Conservation (phyloP, 140 eudicot species). For the Cichorium intybus region DNA sequence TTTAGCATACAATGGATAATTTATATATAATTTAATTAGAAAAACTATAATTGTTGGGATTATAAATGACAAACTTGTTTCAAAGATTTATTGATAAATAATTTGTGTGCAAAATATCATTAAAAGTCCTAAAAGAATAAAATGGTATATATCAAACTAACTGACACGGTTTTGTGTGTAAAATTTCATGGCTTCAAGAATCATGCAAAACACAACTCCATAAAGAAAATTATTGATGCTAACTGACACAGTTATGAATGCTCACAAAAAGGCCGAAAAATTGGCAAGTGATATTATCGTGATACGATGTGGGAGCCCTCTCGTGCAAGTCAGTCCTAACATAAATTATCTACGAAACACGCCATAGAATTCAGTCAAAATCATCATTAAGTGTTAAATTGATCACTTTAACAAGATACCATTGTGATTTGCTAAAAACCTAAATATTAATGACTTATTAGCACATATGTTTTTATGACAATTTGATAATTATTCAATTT, state of each 20-base stretch:
- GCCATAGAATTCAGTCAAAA: too few relatives aligned
- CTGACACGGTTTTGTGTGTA: too few relatives aligned
- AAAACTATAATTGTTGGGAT: too few relatives aligned
- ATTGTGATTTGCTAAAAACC: slow-evolving; percentile 1
- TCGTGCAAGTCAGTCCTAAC: neutral
- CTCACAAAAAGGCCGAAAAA: neutral
- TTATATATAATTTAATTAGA: too few relatives aligned
- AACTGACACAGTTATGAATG: neutral
- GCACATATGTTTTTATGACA: neutral
- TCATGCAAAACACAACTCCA: neutral
- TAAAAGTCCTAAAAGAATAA: too few relatives aligned
- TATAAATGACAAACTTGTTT: too few relatives aligned
- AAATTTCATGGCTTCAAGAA: neutral
- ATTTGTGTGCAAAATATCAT: too few relatives aligned
- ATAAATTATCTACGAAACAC: neutral
- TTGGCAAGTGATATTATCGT: neutral
- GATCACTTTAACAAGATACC: neutral
- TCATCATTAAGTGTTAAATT: too few relatives aligned
- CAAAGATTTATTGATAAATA: too few relatives aligned
- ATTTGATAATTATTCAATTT: slow-evolving; percentile 3
- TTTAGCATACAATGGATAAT: too few relatives aligned
- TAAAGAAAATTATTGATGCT: neutral
- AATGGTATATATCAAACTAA: too few relatives aligned
- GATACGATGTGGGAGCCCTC: neutral
- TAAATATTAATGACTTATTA: neutral